Percentiles rank a stretch among this genome's conserved stretches.
These are phyloP conservation scores for Graphilbum sp. DNA, from an alignment of 2,329 filamentous ascomycete species.

Conservation along the genomic window DNA sequence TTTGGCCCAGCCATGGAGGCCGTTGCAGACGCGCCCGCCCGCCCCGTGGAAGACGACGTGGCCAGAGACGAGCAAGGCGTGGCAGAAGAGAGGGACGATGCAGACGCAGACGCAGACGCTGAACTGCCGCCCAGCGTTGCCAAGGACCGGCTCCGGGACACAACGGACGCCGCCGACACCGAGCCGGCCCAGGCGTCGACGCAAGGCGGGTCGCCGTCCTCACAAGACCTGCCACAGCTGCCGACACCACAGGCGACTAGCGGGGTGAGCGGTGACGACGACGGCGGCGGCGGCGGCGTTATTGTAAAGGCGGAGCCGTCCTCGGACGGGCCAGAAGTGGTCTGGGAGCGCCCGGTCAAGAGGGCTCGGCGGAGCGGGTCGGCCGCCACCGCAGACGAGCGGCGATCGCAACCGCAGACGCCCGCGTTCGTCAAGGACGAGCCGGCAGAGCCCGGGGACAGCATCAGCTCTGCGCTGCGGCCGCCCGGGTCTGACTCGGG, in stretches of 20 bases:
- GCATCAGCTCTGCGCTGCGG: no score
- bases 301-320: conserved; percentile 34
- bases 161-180: not conserved
- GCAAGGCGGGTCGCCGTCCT: conserved; percentile 3
- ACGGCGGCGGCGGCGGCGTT: not conserved
- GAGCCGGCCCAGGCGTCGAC: conserved; percentile 2
- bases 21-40: no score
- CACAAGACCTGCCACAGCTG: not conserved
- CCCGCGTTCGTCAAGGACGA: not conserved
- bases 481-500: not conserved
- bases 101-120: not conserved
- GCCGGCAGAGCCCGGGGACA: no score
- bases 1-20: no score
- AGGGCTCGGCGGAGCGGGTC: conserved; percentile 26
- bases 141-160: not conserved
- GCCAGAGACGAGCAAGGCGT: no score
- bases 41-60: no score
- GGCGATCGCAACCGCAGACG: not conserved
- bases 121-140: not conserved
- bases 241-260: not conserved
- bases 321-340: conserved; percentile 33
- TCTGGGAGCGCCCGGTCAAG: conserved; percentile 31
- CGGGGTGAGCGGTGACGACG: not conserved
- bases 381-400: not conserved
- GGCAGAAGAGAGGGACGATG: no score